Evolutionary conservation across 768 basidiomycete species (phyloP).

Genomic region (Tylopilus intermedius): DNA sequence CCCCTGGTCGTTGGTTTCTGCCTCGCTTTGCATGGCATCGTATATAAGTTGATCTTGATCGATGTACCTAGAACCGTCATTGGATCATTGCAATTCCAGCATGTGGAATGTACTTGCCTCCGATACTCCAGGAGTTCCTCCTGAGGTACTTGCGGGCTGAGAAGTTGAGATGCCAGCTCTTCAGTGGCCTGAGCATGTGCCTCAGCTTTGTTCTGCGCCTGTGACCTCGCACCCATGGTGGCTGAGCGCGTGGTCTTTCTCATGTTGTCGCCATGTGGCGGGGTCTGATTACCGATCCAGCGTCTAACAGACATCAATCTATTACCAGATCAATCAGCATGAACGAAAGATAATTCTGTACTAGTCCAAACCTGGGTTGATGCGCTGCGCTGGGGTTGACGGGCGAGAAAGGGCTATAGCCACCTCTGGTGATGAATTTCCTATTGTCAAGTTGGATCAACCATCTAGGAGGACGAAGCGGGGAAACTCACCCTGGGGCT

Average conservation of each 20-base stretch:
- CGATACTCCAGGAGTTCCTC: constrained; percentile 70
- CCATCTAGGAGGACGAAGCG: not conserved
- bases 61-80: constrained; percentile 49
- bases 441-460: constrained; percentile 31
- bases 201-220: constrained; percentile 26
- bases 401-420: constrained; percentile 72
- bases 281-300: constrained; percentile 63
- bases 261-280: constrained; percentile 38
- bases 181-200: constrained; percentile 45
- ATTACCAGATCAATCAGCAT: constrained; percentile 2
- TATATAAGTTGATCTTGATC: constrained; percentile 67
- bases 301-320: constrained; percentile 74
- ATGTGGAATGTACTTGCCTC: constrained; percentile 39
- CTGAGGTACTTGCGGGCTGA: constrained; percentile 60
- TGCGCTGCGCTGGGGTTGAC: constrained; percentile 40
- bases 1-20: constrained; percentile 55
- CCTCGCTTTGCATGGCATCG: constrained; percentile 48
- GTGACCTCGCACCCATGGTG: constrained; percentile 24
- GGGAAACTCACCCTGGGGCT: constrained; percentile 60
- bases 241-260: constrained; percentile 35
- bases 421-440: constrained; percentile 63
- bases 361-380: constrained; percentile 34
- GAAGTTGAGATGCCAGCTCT: constrained; percentile 49
- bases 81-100: not conserved
- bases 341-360: constrained; percentile 20